phyloP scores from a whole-genome alignment of 192 early-diverging fungal genomes.

The Chytriomyces confervae region DNA sequence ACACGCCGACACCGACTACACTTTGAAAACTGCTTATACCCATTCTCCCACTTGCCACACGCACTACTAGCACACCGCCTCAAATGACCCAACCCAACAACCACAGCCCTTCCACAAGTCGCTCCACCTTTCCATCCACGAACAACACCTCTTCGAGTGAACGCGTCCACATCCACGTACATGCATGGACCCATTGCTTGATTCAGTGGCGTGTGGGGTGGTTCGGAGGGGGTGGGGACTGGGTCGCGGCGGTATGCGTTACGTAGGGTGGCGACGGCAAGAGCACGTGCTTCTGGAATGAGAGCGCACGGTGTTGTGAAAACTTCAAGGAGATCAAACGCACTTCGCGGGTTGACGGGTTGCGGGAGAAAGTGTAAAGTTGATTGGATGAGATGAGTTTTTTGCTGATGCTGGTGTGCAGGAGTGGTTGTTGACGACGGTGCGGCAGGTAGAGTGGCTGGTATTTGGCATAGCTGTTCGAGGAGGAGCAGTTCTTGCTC shows the following conservation, averaged over 20 bases:
- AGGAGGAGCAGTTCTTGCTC: neutral
- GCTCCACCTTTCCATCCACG: neutral
- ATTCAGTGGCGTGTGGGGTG: constrained; percentile 5
- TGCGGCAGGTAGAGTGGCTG: neutral
- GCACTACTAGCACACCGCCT: constrained; percentile 21
- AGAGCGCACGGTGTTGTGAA: constrained; percentile 23
- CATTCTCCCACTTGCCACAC: constrained; percentile 34
- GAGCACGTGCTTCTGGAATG: constrained; percentile 25
- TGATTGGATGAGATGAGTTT: constrained; percentile 18
- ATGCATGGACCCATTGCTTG: constrained; percentile 32
- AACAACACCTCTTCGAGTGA: neutral
- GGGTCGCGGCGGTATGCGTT: constrained; percentile 40
- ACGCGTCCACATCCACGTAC: constrained; percentile 24
- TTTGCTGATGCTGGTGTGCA: neutral
- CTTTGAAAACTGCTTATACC: constrained; percentile 38
- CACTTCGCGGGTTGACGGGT: constrained; percentile 24
- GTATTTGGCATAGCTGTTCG: constrained; percentile 3
- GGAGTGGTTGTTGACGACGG: neutral
- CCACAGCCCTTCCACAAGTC: neutral
- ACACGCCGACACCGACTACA: constrained; percentile 37
- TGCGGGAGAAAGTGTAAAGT: constrained; percentile 16
- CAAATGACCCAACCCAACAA: constrained; percentile 32
- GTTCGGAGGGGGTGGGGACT: constrained; percentile 16
- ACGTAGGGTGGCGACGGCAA: constrained; percentile 17
- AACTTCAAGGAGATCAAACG: constrained; percentile 34